Conservation (phyloP, 495 filamentous ascomycete genomes). For the Chlorociboria aeruginascens region DNA sequence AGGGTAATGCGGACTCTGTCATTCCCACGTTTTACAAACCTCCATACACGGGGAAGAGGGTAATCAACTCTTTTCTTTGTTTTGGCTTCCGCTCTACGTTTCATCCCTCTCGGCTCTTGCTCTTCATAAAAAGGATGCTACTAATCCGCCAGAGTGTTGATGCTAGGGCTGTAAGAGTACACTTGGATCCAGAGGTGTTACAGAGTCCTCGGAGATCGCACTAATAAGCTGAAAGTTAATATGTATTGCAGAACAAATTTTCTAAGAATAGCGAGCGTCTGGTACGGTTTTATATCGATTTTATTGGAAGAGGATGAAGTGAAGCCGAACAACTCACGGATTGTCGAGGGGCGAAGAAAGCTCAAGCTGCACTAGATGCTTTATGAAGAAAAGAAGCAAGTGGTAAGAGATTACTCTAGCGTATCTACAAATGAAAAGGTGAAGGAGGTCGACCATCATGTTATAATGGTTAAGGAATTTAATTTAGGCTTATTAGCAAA, state of each 20-base stretch:
- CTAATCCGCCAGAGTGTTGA: no score
- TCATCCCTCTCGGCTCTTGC: no score
- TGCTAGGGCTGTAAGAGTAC: slow-evolving; percentile 35
- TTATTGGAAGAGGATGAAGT: slow-evolving; percentile 32
- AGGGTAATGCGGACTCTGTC: no score
- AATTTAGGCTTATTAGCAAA: no score
- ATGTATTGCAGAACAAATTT: slow-evolving; percentile 31
- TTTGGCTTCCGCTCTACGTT: no score
- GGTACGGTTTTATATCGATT: slow-evolving; percentile 34
- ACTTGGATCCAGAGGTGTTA: slow-evolving; percentile 33
- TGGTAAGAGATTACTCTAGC: slow-evolving; percentile 40
- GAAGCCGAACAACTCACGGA: slow-evolving; percentile 31
- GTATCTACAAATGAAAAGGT: slow-evolving; percentile 21
- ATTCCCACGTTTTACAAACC: no score
- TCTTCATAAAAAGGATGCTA: no score
- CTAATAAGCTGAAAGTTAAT: not conserved
- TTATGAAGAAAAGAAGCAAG: slow-evolving; percentile 30
- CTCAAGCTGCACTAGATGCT: slow-evolving; percentile 29
- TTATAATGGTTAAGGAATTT: no score
- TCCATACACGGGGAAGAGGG: no score
- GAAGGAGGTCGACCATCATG: not conserved
- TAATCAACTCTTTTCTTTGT: no score
- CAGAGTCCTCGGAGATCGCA: not conserved
- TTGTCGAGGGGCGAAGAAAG: slow-evolving; percentile 35
- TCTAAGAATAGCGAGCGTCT: slow-evolving; percentile 32